Base-by-base conservation (phyloP, 1,139 yeast species). In the Lodderomyces theae region DNA sequence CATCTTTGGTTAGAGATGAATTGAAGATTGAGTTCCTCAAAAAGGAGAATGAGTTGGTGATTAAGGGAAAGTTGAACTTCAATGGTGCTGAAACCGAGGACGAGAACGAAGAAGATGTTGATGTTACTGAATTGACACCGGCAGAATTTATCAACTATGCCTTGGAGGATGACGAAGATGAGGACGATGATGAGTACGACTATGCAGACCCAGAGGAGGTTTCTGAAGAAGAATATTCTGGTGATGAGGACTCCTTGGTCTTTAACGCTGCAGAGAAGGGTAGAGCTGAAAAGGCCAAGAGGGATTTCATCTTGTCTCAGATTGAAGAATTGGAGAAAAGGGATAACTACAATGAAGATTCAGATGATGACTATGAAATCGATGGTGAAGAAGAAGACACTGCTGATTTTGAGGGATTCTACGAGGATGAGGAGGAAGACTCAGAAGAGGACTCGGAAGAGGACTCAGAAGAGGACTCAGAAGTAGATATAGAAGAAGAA, bases 261-360 rank as follows among this genome's bases (percentile, higher is more conserved):
- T 53, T 53, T 17, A 58, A 57, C 24, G 49, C 48, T 12, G 46
- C 22, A 34, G 32, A 40, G 7, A 35, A 44, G 11, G 44, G 30
- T 10, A 25, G 30, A 40, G 46, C 44, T 32, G 51, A 50, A 18
- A 50, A 47, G 17, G 56, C 56, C 16, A 48, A 46, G 13, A 45
- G 51, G 28, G 56, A 60, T 42, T 48, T 54, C 17, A 72, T 66
- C 26, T 65, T 63, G 16, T 68, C 63, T 36, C 37, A 40, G 19
- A 53, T 61, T 41, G 63, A 59, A 40, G 54, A 69, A 24, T 64
- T 69, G 42, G 75, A 70, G 50, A 56, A 70, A 35, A 61, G 60
- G 42, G 75, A 69, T 49, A 64, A 69, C 49, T 64, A 62, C 46
- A 59, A 69, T 53, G 67, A 73, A 41, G 71, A 70, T 47, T 75